phyloP scores from a whole-genome alignment of 2,329 filamentous ascomycete species.

The Hypoxylon sp. region DNA sequence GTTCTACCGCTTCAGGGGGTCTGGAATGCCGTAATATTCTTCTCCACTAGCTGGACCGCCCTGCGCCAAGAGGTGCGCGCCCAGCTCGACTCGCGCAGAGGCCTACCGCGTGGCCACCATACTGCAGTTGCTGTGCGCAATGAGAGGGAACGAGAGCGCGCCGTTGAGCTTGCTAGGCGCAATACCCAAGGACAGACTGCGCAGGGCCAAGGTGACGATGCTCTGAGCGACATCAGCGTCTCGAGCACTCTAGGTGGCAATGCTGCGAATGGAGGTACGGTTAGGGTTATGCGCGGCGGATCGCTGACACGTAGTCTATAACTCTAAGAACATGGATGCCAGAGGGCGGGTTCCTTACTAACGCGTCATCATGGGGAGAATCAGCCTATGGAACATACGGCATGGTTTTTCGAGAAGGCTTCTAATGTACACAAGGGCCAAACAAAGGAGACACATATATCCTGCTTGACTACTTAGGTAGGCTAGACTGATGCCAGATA shows the following conservation, averaged over 20 bases:
- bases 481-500: conserved; percentile 3
- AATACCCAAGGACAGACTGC: conserved; percentile 8
- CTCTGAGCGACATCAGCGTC: conserved; percentile 38
- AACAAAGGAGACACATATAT: neutral
- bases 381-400: neutral
- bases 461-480: neutral
- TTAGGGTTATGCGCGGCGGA: conserved; percentile 45
- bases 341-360: neutral
- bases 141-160: conserved; percentile 48
- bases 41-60: conserved; percentile 69
- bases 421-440: neutral
- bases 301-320: conserved; percentile 36
- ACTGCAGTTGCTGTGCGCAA: conserved; percentile 48
- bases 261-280: conserved; percentile 37
- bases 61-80: conserved; percentile 55
- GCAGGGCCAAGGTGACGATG: conserved; percentile 32
- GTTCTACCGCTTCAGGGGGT: conserved; percentile 83
- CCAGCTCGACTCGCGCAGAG: conserved; percentile 38
- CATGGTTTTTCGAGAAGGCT: neutral
- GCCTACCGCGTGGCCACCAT: conserved; percentile 48
- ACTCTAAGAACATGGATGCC: neutral
- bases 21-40: conserved; percentile 85
- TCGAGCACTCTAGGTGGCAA: conserved; percentile 17
- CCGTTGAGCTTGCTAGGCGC: conserved; percentile 43
- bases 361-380: neutral